Evolutionary conservation across 352 stramenopile genomes (phyloP).

Genomic region (Stramenopiles sp.): DNA sequence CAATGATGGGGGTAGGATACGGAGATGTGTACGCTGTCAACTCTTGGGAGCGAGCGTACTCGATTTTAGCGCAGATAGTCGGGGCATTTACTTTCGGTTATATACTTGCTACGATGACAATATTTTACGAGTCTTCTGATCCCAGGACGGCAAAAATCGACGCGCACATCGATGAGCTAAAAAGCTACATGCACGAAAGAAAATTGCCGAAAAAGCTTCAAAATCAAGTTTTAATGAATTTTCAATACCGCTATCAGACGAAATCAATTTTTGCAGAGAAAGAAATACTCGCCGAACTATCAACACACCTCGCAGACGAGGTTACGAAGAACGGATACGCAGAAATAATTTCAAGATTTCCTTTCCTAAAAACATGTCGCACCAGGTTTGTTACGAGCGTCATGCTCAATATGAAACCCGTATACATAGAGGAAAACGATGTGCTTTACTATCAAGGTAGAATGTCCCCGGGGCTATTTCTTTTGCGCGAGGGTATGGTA

Average conservation of each 20-base stretch:
- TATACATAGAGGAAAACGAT: conserved; percentile 5
- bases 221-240: conserved; percentile 45
- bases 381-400: background rate
- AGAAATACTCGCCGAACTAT: conserved; percentile 37
- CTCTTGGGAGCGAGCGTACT: conserved; percentile 41
- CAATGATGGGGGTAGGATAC: conserved; percentile 72
- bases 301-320: conserved; percentile 45
- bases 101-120: conserved; percentile 73
- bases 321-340: conserved; percentile 26
- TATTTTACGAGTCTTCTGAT: conserved; percentile 72
- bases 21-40: conserved; percentile 52
- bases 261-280: conserved; percentile 50
- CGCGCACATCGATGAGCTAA: conserved; percentile 46
- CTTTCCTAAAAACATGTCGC: background rate
- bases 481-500: background rate
- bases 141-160: conserved; percentile 43
- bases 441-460: background rate
- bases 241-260: conserved; percentile 49
- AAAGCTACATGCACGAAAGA: conserved; percentile 47
- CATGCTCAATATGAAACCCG: background rate
- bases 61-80: conserved; percentile 36
- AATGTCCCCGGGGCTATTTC: background rate
- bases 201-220: conserved; percentile 38
- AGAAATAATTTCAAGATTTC: background rate
- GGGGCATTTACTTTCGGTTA: conserved; percentile 49